A percentile compares a stretch with the other conserved stretches of the same genome.
Conservation (phyloP, 768 basidiomycete species). For the Terana coerulea region DNA sequence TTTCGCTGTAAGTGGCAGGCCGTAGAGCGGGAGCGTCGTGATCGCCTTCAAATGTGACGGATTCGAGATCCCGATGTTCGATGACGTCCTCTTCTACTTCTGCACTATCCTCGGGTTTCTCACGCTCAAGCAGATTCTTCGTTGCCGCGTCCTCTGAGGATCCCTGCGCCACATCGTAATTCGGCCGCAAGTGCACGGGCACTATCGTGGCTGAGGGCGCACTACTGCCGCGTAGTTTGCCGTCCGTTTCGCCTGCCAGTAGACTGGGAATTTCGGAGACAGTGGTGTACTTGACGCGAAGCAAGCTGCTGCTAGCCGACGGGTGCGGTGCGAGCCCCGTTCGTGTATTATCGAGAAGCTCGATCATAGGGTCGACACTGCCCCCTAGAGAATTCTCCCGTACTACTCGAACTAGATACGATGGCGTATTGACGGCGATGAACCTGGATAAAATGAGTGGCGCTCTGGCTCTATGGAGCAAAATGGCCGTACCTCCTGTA, state of each 20-base stretch:
- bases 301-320: neutral
- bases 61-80: neutral
- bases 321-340: neutral
- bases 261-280: neutral
- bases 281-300: neutral
- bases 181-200: too few species aligned
- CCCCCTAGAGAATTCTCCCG: neutral
- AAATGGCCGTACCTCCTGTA: conserved; percentile 3
- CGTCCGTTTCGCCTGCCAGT: too few species aligned
- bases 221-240: too few species aligned
- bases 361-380: neutral
- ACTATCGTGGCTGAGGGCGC: too few species aligned
- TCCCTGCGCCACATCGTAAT: too few species aligned
- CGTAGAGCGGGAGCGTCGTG: neutral
- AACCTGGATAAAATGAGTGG: neutral
- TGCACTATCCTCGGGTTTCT: too few species aligned
- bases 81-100: neutral
- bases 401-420: neutral
- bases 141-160: too few species aligned
- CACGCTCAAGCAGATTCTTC: too few species aligned
- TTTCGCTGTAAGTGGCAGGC: neutral
- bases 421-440: neutral
- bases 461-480: neutral
- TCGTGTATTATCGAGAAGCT: too few species aligned
- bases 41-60: neutral